Base-by-base conservation (phyloP, 1,139 yeast genomes). In the Casaregolazyma lundiana region DNA sequence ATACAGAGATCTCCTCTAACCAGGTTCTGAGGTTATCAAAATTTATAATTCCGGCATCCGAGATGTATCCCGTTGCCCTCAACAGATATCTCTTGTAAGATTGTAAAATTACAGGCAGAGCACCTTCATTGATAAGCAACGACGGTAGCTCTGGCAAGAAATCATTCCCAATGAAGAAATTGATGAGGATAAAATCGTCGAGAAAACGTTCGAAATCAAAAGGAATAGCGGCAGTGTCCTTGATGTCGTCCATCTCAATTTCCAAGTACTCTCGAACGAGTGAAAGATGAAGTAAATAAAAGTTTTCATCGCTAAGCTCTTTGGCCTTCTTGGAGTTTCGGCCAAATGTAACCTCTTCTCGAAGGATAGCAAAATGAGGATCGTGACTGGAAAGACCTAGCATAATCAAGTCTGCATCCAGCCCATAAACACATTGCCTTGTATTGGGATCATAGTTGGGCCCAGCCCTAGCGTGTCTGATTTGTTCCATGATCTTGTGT, bases 101-200 rank as follows among this genome's bases (percentile, higher is more conserved):
- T 53, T 83, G 86, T 57, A 92, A 73, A 59, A 94, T 75, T 36
- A 89, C 76, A 11, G 97, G 96, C 70, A 94, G 84, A 0, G 98
- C 98, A 57, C 97, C 97, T 59, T 90, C 92, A 62, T 89, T 90
- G 58, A 94, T 78, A 65, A 87, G 89, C 60, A 94, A 73, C 64
- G 90, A 96, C 1, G 99, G 98, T 58, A 94, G 76, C 63, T 92
- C 88, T n/a, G 99, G 98, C 61, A 94, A 76, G 79, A 94, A 94
- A 76, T 94, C 99, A 63, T 94, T 94, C 59, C 99, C 99, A 60
- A 94, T 87, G 51, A 92, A 96, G 62, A 87, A 90, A 81, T 88
- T 80, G 60, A 92, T 84, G 50, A 94, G 75, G 55, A 94, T 87
- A 58, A 90, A 89, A 67, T 94, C 99, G 67, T 94, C 98, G 55